A percentile compares a stretch with the other conserved stretches of the same genome.
phyloP scores from a whole-genome alignment of 2,329 filamentous ascomycete species.

The Aspergillus glaucus region DNA sequence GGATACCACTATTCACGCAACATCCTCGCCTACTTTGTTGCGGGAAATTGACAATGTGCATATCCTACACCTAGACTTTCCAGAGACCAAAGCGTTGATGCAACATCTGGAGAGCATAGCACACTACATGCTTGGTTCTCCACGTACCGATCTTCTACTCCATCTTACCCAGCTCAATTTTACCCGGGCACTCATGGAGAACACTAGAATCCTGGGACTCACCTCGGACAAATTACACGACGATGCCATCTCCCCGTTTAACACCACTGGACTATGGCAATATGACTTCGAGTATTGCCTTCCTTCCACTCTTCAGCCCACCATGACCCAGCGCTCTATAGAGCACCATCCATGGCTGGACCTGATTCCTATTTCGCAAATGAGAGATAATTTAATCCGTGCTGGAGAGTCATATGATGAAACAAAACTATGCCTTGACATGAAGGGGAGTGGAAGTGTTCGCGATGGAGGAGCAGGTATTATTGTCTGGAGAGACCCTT shows the following conservation, averaged over 20 bases:
- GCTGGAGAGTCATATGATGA: constrained; percentile 10
- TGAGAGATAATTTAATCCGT: constrained; percentile 17
- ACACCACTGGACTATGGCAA: constrained; percentile 5
- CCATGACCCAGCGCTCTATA: constrained; percentile 12
- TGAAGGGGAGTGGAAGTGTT: constrained; percentile 4
- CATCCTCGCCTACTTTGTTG: not conserved
- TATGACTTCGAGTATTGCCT: constrained; percentile 2
- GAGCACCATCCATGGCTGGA: constrained; percentile 22
- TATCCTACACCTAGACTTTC: constrained; percentile 1
- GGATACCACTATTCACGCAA: too few relatives aligned
- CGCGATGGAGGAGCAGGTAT: constrained; percentile 6
- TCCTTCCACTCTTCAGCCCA: constrained; percentile 14
- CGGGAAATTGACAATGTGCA: not conserved
- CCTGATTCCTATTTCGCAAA: constrained; percentile 13
- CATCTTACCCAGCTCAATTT: constrained; percentile 13
- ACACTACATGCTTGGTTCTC: constrained; percentile 7
- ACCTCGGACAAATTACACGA: constrained; percentile 9
- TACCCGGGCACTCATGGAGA: constrained; percentile 11
- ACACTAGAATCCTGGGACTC: constrained; percentile 10
- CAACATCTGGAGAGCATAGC: constrained; percentile 1
- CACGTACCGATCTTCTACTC: constrained; percentile 12
- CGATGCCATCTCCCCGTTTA: constrained; percentile 15
- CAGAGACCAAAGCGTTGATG: not conserved
- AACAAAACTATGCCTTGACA: constrained; percentile 10
- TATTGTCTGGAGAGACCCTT: constrained; percentile 36